Conservation (phyloP, 495 filamentous ascomycete genomes). For the Aspergillus egyptiacus region DNA sequence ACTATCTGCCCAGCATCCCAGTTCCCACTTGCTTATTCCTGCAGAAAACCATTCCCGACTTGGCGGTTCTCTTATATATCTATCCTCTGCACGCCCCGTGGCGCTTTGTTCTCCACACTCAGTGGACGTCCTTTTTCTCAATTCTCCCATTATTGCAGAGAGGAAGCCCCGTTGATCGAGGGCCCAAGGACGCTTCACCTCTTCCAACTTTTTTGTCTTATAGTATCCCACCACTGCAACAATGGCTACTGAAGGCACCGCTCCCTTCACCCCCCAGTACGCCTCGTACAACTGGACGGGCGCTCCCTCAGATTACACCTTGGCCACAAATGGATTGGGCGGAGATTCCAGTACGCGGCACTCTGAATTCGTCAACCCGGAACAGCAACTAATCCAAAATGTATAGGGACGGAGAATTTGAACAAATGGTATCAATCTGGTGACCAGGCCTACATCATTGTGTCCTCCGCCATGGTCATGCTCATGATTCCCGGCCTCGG, state of each 20-base stretch:
- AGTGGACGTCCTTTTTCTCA: slow-evolving; percentile 11
- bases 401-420: slow-evolving; percentile 62
- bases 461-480: slow-evolving; percentile 90
- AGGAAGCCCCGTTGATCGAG: slow-evolving; percentile 12
- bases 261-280: slow-evolving; percentile 38
- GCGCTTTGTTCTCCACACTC: slow-evolving; percentile 26
- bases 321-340: slow-evolving; percentile 63
- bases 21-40: slow-evolving; percentile 20
- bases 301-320: slow-evolving; percentile 60
- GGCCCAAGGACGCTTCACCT: slow-evolving; percentile 1
- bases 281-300: slow-evolving; percentile 79
- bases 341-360: slow-evolving; percentile 67
- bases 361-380: background rate
- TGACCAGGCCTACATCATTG: slow-evolving; percentile 82
- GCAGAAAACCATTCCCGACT: slow-evolving; percentile 16
- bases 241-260: slow-evolving; percentile 15
- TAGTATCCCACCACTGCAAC: background rate
- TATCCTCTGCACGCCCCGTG: slow-evolving; percentile 22
- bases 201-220: background rate
- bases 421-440: slow-evolving; percentile 82
- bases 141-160: slow-evolving; percentile 7
- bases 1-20: slow-evolving; percentile 2
- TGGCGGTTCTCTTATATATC: slow-evolving; percentile 26
- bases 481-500: slow-evolving; percentile 77
- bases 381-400: background rate